Conservation (phyloP, 2,329 filamentous ascomycete species). For the Aspergillus sp. region DNA sequence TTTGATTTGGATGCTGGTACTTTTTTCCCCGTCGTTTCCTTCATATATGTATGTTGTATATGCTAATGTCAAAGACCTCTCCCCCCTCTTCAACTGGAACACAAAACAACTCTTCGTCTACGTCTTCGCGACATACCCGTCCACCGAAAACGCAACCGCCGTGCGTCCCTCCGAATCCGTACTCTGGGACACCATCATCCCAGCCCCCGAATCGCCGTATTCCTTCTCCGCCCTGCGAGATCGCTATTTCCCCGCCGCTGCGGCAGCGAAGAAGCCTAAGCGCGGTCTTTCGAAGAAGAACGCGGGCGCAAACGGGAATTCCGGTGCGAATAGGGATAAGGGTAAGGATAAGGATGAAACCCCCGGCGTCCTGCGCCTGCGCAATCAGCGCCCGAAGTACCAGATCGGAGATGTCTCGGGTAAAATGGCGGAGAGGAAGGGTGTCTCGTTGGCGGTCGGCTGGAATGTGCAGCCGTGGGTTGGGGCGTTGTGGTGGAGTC, state of each 20-base stretch:
- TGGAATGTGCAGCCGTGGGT: constrained; percentile 99
- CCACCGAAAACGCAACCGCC: too few relatives aligned
- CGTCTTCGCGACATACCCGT: constrained; percentile 66
- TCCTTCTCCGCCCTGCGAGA: constrained; percentile 30
- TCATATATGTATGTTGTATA: too few relatives aligned
- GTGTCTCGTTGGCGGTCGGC: constrained; percentile 71
- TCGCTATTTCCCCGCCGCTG: constrained; percentile 22
- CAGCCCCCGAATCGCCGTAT: constrained; percentile 44
- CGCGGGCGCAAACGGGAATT: too few relatives aligned
- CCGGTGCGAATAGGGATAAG: constrained; percentile 13
- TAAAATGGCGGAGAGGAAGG: constrained; percentile 60
- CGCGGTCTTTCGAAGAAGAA: constrained; percentile 6
- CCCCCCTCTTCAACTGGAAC: constrained; percentile 95
- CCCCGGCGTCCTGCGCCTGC: constrained; percentile 61
- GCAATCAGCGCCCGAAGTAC: constrained; percentile 89
- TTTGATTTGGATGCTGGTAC: constrained; percentile 78
- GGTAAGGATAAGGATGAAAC: constrained; percentile 9
- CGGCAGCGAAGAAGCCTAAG: constrained; percentile 1
- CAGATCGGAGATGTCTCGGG: constrained; percentile 86
- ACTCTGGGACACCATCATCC: constrained; percentile 95
- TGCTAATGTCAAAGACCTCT: constrained; percentile 56
- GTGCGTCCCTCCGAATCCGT: constrained; percentile 62
- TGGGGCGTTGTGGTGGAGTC: constrained; percentile 74
- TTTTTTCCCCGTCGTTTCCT: constrained; percentile 1
- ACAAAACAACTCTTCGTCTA: constrained; percentile 98